Base-by-base conservation (phyloP, 768 basidiomycete species). In the Lactifluus volemus region DNA sequence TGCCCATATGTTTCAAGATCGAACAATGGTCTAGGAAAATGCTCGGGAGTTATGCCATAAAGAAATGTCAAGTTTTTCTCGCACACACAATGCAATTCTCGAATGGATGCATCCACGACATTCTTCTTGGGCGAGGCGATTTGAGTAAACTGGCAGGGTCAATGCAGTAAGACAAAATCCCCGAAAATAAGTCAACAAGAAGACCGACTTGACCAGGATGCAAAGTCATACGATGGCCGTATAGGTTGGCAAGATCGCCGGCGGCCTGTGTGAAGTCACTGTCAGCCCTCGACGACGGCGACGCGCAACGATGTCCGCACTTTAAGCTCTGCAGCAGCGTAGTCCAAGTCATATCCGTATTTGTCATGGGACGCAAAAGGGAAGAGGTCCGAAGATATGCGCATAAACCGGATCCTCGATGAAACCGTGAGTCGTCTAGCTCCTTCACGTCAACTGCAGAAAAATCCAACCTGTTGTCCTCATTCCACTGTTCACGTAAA, bases 341-440 rank as follows among this genome's bases (percentile, higher is more conserved):
- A 94, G 8, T 82, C 80, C 29, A 98, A 78, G 15, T 84, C 80
- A 71, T 98, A 97, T 0, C 92, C 92, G 67, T 92, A 82, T 19
- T 77, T 78, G 17, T 74, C 77, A 66, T 98, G 95, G 1, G 88
- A 89, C 0, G 93, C 92, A 67, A 88, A 97, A 1, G 94, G 93
- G 72, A 97, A 96, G 82, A 97, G 86, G 65, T 93, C 90, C 8
- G 91, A 92, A 0, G 92, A 94, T 65, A 96, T 70, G 49, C 93
- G 82, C 74, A 95, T 82, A 73, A 94, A 96, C n/a, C 81, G 82
- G 57, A 96, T 93, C 50, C 84, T 78, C 58, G 41, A 48, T 50
- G 49, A 34, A n/a, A 25, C n/a, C 49, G 29, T 56, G 38, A 62
- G 50, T n/a, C 3, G 47, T 34, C 34, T 51, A n/a, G n/a, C 39